Evolutionary conservation across 768 basidiomycete species (phyloP).

Genomic region (Serendipita sp.): DNA sequence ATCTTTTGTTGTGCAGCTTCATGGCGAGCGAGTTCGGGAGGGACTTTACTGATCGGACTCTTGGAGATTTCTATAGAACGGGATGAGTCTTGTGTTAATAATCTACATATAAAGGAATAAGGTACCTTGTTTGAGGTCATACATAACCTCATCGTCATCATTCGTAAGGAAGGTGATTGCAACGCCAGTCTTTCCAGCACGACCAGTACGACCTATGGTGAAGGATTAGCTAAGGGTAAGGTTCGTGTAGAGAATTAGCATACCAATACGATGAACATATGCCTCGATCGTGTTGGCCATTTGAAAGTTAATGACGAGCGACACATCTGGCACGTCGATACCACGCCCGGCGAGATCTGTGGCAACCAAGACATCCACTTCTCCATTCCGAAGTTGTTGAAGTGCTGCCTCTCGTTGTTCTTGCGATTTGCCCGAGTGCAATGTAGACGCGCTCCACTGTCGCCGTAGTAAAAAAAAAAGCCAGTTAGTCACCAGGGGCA

Average conservation of each 20-base stretch:
- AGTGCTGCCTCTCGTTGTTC: conserved; percentile 91
- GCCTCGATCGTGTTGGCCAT: conserved; percentile 95
- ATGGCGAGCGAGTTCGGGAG: conserved; percentile 76
- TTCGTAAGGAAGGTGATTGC: conserved; percentile 94
- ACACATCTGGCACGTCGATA: conserved; percentile 96
- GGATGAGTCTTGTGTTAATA: neutral
- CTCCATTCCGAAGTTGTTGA: conserved; percentile 69
- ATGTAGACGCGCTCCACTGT: conserved; percentile 76
- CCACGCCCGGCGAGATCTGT: conserved; percentile 97
- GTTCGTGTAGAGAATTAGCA: conserved; percentile 14
- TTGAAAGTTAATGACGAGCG: conserved; percentile 91
- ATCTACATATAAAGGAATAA: neutral
- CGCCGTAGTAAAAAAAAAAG: conserved; percentile 7
- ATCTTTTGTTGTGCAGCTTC: conserved; percentile 83
- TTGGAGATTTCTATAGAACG: conserved; percentile 63
- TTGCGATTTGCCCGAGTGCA: conserved; percentile 96
- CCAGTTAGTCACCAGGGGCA: conserved; percentile 1
- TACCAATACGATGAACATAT: conserved; percentile 95
- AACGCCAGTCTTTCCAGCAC: conserved; percentile 86
- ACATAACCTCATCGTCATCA: conserved; percentile 96
- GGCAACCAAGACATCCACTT: conserved; percentile 80
- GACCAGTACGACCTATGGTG: conserved; percentile 73
- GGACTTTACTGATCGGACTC: conserved; percentile 81
- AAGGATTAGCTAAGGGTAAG: conserved; percentile 6
- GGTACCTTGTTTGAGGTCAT: conserved; percentile 86